Percentiles rank a stretch among this genome's conserved stretches.
Evolutionary conservation across 78 protist genomes (phyloP).

Genomic region (Dictyostelium citrinum): DNA sequence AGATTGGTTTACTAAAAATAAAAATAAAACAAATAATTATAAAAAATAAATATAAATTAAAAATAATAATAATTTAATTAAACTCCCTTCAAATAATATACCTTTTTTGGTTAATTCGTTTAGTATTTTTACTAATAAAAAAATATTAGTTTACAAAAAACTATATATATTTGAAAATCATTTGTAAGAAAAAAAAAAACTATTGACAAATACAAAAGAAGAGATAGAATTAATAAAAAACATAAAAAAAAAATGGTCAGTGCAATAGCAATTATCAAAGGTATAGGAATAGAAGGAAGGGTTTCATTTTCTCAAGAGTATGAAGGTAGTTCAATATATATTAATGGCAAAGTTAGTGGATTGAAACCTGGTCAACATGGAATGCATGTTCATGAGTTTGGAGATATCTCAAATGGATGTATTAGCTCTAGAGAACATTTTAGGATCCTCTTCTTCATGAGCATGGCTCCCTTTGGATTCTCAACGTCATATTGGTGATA

Average conservation of each 20-base stretch:
- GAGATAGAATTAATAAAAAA: no score
- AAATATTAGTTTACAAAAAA: no score
- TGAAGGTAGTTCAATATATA: background rate
- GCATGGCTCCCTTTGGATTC: background rate
- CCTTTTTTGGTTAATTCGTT: no score
- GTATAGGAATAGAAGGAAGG: background rate
- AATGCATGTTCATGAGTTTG: background rate
- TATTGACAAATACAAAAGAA: no score
- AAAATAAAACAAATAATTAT: no score
- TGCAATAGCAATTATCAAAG: background rate
- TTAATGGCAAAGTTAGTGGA: background rate
- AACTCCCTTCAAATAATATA: no score
- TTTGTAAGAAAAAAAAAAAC: background rate
- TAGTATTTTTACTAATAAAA: no score
- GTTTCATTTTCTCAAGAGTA: background rate
- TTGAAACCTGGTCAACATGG: background rate
- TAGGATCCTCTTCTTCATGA: background rate
- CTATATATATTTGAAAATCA: no score
- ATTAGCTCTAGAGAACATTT: background rate
- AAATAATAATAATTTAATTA: no score
- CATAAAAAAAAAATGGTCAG: background rate
- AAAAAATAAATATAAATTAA: no score
- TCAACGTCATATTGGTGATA: background rate
- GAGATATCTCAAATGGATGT: background rate
- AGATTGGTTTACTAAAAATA: no score